Base-by-base conservation (phyloP, 2,329 filamentous ascomycete genomes). In the Pyrenochaeta sp. region DNA sequence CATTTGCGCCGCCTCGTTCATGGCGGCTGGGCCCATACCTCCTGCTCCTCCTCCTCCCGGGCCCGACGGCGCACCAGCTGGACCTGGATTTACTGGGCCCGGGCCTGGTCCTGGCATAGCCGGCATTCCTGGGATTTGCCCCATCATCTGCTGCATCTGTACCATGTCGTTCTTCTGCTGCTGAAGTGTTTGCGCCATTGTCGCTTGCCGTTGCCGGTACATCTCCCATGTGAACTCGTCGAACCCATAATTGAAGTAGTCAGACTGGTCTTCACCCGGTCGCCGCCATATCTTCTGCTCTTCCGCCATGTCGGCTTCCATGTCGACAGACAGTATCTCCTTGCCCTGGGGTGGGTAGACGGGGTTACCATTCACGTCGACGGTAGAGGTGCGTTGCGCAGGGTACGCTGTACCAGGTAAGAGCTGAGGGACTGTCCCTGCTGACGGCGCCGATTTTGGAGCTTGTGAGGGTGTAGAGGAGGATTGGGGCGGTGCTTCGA, bases 231-330 rank as follows among this genome's bases (percentile, higher is more conserved):
- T 97, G 77, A 97, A 98, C 77, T 98, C 94, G 78, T 98, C 94
- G 72, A 98, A 98, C 53, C 94, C 94, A 77, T 98, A 98, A 81
- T 98, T 98, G 85, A 98, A 98, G 79, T 96, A 98, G 75, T 99
- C 95, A 54, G 90, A 95, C 49, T 97, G 87, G 69, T 99, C 95
- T 10, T 94, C 93, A 41, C 95, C 95, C 0, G 95, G 95, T 61
- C 93, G 89, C 39, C 95, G 88, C 95, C 95, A 99, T 15, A 94
- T 93, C 75, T 97, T 98, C 59, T 93, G 90, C 58, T 85, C 80
- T 67, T 92, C 91, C 48, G 82, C 80, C 17, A 82, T 72, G 58
- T 83, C 79, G 41, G 80, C 79, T 58, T 83, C 82, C 58, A 84
- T 79, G 59, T 83, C 81, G 46, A 83, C 66, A 41, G 79, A 77